Conservation (phyloP, 768 basidiomycete genomes). For the Trametes cinnabarina region DNA sequence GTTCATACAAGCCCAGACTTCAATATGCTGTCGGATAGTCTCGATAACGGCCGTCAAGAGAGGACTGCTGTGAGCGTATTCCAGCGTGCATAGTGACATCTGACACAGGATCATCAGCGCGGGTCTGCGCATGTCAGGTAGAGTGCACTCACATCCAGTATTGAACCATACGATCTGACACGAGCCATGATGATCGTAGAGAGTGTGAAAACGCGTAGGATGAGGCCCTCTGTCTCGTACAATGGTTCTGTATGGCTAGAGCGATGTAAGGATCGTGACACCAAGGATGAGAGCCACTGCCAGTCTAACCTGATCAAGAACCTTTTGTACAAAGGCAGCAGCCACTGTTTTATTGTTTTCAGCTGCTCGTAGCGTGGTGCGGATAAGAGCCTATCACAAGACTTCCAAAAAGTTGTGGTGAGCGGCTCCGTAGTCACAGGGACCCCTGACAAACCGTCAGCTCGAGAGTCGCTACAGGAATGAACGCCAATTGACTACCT, state of each 20-base stretch:
- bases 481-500: constrained; percentile 42
- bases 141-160: constrained; percentile 57
- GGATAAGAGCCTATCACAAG: constrained; percentile 46
- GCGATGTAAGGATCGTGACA: neutral
- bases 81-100: constrained; percentile 44
- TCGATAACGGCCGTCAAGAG: constrained; percentile 64
- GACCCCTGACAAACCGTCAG: constrained; percentile 13
- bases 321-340: constrained; percentile 62
- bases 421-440: neutral
- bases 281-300: constrained; percentile 8
- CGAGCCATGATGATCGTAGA: constrained; percentile 59
- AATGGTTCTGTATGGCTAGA: constrained; percentile 4
- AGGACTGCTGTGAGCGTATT: constrained; percentile 49
- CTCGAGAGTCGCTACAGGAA: no score
- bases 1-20: constrained; percentile 80
- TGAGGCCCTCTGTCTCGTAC: constrained; percentile 15
- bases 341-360: constrained; percentile 66
- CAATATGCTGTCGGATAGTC: constrained; percentile 65
- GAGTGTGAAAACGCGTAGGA: constrained; percentile 57
- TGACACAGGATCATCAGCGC: constrained; percentile 7
- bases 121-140: neutral
- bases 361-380: constrained; percentile 77
- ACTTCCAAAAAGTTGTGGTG: constrained; percentile 27
- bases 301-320: constrained; percentile 41
- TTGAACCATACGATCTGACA: constrained; percentile 62